A percentile compares a stretch with the other conserved stretches of the same genome.
Conservation (phyloP, 805 yeast species). For the Kluyveromyces lactis region DNA sequence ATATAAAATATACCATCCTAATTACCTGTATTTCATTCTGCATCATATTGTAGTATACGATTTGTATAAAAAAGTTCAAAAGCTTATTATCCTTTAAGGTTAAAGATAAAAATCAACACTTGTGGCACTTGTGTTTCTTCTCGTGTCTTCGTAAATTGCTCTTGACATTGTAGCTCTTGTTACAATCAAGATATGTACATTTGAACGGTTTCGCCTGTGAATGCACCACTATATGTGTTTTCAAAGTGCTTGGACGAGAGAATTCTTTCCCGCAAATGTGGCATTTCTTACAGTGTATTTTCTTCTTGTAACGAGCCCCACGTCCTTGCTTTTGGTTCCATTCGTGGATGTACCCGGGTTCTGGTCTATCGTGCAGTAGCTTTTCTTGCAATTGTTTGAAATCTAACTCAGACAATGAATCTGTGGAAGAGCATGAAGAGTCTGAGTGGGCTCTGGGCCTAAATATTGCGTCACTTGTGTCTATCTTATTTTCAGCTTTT, state of each 20-base stretch:
- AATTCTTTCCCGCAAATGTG: conserved; percentile 63
- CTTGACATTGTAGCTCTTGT: conserved; percentile 63
- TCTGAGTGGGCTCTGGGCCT: no score
- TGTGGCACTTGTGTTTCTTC: conserved; percentile 40
- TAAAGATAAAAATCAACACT: no score
- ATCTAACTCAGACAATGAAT: background rate
- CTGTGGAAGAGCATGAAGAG: no score
- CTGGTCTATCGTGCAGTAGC: background rate
- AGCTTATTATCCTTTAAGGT: no score
- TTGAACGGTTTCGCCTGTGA: conserved; percentile 67
- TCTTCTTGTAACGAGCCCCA: conserved; percentile 4
- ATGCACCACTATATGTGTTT: conserved; percentile 72
- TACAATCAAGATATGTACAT: conserved; percentile 58
- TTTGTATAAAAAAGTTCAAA: no score
- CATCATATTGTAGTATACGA: no score
- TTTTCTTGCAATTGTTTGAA: background rate
- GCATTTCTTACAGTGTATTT: conserved; percentile 30
- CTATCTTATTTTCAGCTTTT: no score
- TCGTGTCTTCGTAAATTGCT: conserved; percentile 76
- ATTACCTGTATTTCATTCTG: no score
- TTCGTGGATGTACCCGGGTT: conserved; percentile 2
- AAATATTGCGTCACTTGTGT: no score
- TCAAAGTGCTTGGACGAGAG: conserved; percentile 73
- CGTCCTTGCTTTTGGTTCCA: conserved; percentile 4
- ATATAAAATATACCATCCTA: no score